A percentile compares a stretch with the other conserved stretches of the same genome.
Evolutionary conservation across 306 rosid species (phyloP).

Genomic region (Fragaria ananassa): DNA sequence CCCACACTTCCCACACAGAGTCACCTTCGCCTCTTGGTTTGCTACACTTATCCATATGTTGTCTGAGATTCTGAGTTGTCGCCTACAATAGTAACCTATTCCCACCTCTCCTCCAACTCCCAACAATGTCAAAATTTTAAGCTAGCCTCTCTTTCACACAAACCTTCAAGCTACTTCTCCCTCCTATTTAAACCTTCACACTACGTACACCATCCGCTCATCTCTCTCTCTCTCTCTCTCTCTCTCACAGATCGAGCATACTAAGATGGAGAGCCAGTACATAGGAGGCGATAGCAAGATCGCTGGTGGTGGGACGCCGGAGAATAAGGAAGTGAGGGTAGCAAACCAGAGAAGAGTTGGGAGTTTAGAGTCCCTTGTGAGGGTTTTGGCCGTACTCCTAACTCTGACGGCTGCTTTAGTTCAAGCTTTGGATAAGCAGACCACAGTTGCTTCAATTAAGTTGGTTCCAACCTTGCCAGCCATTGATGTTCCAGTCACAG

Average conservation of each 20-base stretch:
- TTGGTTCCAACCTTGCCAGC: conserved; percentile 40
- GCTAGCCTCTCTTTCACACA: not conserved
- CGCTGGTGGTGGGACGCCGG: conserved; percentile 20
- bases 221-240: conserved; percentile 8
- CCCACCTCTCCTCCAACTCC: not conserved
- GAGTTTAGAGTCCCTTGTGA: conserved; percentile 36
- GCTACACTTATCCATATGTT: not conserved
- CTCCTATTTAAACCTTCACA: conserved; percentile 5
- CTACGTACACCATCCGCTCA: not conserved
- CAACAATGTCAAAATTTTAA: not conserved
- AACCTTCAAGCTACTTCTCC: not conserved
- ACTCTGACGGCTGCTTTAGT: conserved; percentile 54
- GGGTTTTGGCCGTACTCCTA: conserved; percentile 48
- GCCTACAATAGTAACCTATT: not conserved
- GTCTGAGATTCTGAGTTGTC: not conserved
- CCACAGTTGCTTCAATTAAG: conserved; percentile 34
- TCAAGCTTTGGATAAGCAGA: conserved; percentile 48
- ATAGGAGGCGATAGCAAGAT: not conserved
- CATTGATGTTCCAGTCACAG: conserved; percentile 44
- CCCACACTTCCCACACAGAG: too few relatives aligned
- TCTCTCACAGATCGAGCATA: not conserved
- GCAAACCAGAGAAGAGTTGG: conserved; percentile 9
- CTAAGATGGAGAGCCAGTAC: conserved; percentile 31
- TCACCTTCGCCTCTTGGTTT: not conserved
- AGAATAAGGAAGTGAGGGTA: conserved; percentile 13